A percentile compares a stretch with the other conserved stretches of the same genome.
Evolutionary conservation across 208 protist genomes (phyloP).

Genomic region (Trypanosoma lewisi): DNA sequence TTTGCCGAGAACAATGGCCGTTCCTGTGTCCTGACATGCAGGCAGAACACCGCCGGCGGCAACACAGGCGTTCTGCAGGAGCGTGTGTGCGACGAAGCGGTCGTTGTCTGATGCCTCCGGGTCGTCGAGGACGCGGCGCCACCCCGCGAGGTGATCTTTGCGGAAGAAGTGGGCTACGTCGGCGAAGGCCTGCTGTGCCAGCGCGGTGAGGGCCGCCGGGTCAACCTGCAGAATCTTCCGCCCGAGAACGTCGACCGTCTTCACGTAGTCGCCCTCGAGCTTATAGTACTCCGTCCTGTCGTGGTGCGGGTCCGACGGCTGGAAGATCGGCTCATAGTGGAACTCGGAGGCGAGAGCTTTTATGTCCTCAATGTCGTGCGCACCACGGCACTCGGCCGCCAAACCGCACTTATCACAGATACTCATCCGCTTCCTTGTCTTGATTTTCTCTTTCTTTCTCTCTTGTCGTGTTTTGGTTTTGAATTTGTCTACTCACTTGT

Average conservation of each 20-base stretch:
- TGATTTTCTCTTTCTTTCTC: conserved; percentile 14
- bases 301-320: conserved; percentile 75
- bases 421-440: conserved; percentile 20
- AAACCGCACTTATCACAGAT: conserved; percentile 78
- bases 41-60: conserved; percentile 90
- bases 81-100: conserved; percentile 93
- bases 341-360: conserved; percentile 43
- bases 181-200: conserved; percentile 87
- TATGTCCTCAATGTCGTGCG: conserved; percentile 78
- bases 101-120: conserved; percentile 95
- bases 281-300: conserved; percentile 85
- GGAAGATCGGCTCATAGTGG: conserved; percentile 84
- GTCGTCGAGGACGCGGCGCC: conserved; percentile 94
- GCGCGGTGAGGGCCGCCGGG: conserved; percentile 84
- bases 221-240: conserved; percentile 87
- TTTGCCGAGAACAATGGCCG: conserved; percentile 97
- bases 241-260: conserved; percentile 70
- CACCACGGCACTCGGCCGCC: conserved; percentile 41
- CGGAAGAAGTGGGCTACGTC: conserved; percentile 96
- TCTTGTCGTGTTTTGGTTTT: conserved; percentile 27
- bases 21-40: conserved; percentile 96
- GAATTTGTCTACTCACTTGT: conserved; percentile 11
- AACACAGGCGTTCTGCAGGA: conserved; percentile 97
- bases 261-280: conserved; percentile 72
- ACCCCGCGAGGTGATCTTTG: conserved; percentile 93